Evolutionary conservation across 176 grass and related monocot species (phyloP), one percentile per base, ranked within the genome.

Genomic region (Echinochloa phyllopogon): DNA sequence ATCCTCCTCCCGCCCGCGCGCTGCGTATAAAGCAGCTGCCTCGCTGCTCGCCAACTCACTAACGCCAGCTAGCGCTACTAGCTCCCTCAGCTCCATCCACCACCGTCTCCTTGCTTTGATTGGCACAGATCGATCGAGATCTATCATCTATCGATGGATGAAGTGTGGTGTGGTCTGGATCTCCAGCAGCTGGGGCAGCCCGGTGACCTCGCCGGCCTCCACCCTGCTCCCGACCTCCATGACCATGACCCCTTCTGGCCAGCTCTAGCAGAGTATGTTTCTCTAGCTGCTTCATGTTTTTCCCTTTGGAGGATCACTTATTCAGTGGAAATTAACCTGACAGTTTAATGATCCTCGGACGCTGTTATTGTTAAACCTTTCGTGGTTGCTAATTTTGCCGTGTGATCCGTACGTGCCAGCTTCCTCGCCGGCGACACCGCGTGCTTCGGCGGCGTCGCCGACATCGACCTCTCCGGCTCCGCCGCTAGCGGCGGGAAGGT

Each of bases 141-240:
- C 27, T 10, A 6, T 13, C 56, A 1, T 33, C 29, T 33, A 33
- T 27, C 29, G 52, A 90, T 86, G 88, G 88, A 90, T 7, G 83
- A 82, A 24, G 56, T 86, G 72, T 90, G 88, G 88, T 65, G 88
- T 72, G 74, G 24, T 72, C 83, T 77, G 8, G 83, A 90, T 65
- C 75, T 86, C 36, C 78, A 81, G 49, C 78, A 81, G 33, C 78
- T 81, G 33, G n/a, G n/a, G n/a, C 78, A 53, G 83, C 25, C 64
- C 12, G 20, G 42, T 59, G 82, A 68, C 76, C 65, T 80, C 47
- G 18, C 67, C 27, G 82, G 75, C 76, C 48, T 84, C 39, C 59
- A 65, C 15, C 8, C 21, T 37, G 65, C 65, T 13, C 16, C 13
- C 17, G 17, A 3, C 72, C 72, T 38, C 50, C 49, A 55, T 8